Conservation (phyloP, 257 asterid genomes). For the Linderniella brevidens region DNA sequence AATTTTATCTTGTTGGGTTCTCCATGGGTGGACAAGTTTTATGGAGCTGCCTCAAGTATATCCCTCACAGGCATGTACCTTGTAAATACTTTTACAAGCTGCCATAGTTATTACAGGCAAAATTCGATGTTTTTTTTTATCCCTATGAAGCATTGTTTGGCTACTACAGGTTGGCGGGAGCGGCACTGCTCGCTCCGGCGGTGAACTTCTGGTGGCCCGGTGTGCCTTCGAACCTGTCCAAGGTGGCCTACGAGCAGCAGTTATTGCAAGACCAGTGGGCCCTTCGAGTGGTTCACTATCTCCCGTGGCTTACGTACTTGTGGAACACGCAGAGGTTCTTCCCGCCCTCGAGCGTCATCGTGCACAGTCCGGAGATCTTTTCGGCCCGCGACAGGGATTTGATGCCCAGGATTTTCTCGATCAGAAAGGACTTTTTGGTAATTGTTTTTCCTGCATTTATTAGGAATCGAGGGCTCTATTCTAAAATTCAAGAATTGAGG, state of each 20-base stretch:
- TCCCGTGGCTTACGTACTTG: conserved; percentile 81
- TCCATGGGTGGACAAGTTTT: conserved; percentile 86
- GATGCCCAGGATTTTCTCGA: conserved; percentile 16
- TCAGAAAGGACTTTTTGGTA: conserved; percentile 19
- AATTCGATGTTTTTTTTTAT: no score
- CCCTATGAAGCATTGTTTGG: no score
- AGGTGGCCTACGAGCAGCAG: conserved; percentile 27
- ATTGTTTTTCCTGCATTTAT: background rate
- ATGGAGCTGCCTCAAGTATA: conserved; percentile 81
- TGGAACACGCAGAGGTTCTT: conserved; percentile 86
- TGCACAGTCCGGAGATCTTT: conserved; percentile 15
- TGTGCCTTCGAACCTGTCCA: conserved; percentile 55
- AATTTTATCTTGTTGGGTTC: conserved; percentile 56
- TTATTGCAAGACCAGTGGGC: conserved; percentile 63
- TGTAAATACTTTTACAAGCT: background rate
- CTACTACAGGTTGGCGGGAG: conserved; percentile 62
- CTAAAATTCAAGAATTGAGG: no score
- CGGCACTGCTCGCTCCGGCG: conserved; percentile 57
- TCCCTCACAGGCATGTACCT: conserved; percentile 74
- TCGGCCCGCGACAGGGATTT: conserved; percentile 49
- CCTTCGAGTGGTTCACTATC: conserved; percentile 51
- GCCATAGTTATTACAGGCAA: background rate
- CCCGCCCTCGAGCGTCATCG: conserved; percentile 27
- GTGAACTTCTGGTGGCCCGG: conserved; percentile 81
- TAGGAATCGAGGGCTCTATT: no score